These are phyloP conservation scores for Pelargonium fulgidum DNA, from an alignment of 441 rosid genomes.

Conservation along the genomic window DNA sequence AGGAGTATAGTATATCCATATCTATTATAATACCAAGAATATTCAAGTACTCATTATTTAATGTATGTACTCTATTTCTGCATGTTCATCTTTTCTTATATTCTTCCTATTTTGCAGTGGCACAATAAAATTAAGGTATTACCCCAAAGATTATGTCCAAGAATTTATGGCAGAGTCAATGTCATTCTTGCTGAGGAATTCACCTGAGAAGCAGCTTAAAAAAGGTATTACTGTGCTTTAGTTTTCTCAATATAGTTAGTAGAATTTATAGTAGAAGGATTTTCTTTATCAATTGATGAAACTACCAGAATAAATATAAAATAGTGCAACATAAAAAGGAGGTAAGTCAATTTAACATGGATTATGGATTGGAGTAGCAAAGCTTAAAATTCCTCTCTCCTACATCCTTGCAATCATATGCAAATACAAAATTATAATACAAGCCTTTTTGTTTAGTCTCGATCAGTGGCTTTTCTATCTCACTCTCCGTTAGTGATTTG, in stretches of 20 bases:
- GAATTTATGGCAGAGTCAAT: slow-evolving; percentile 72
- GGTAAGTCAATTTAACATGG: no score
- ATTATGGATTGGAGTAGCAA: no score
- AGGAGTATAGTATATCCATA: not conserved
- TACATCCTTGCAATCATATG: no score
- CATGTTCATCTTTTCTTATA: slow-evolving; percentile 7
- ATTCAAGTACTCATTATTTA: not conserved
- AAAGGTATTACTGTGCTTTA: slow-evolving; percentile 39
- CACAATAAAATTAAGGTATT: slow-evolving; percentile 59
- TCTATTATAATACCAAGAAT: not conserved
- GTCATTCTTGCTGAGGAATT: slow-evolving; percentile 86
- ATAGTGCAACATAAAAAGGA: no score
- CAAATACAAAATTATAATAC: no score
- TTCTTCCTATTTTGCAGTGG: slow-evolving; percentile 41
- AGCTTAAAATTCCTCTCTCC: no score
- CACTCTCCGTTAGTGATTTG: no score
- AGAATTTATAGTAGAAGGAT: not conserved
- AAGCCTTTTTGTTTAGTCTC: no score
- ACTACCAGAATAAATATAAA: no score
- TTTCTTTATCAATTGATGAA: not conserved
- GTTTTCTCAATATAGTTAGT: not conserved
- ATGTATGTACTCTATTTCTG: not conserved
- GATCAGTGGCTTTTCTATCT: no score
- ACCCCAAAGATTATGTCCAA: slow-evolving; percentile 55
- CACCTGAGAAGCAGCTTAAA: slow-evolving; percentile 47